Evolutionary conservation across 2,329 filamentous ascomycete species (phyloP).

Genomic region (Fonsecaea erecta): DNA sequence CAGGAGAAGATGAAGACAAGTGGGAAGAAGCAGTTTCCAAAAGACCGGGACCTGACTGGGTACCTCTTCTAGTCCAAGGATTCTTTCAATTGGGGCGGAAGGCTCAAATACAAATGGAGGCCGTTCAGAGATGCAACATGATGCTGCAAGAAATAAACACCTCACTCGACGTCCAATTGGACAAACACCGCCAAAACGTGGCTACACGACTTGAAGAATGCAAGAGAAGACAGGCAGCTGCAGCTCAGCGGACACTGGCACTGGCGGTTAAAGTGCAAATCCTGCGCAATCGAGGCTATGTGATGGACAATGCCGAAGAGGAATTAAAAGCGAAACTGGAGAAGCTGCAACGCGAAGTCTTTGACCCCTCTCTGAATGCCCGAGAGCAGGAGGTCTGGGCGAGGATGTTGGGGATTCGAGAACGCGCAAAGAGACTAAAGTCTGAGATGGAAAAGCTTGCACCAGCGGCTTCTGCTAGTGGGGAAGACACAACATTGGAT

Average conservation of each 20-base stretch:
- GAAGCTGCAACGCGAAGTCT: conserved; percentile 62
- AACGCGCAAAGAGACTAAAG: conserved; percentile 63
- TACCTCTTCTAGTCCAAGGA: conserved; percentile 64
- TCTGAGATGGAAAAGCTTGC: conserved; percentile 60
- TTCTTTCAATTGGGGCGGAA: conserved; percentile 65
- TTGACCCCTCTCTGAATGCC: conserved; percentile 64
- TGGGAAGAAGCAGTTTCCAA: conserved; percentile 68
- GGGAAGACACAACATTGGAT: conserved; percentile 53
- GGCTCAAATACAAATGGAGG: conserved; percentile 61
- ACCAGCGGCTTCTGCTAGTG: conserved; percentile 47
- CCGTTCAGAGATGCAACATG: conserved; percentile 61
- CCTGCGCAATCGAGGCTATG: conserved; percentile 66
- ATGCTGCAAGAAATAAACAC: conserved; percentile 70
- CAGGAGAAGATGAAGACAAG: conserved; percentile 63
- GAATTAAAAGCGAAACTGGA: conserved; percentile 65
- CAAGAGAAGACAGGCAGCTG: conserved; percentile 62
- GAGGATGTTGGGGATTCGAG: conserved; percentile 65
- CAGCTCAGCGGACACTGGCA: conserved; percentile 64
- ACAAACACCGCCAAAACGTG: conserved; percentile 64
- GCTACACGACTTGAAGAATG: conserved; percentile 63
- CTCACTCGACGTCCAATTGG: conserved; percentile 62
- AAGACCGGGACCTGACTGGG: conserved; percentile 61
- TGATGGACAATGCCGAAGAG: conserved; percentile 67
- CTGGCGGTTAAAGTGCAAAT: conserved; percentile 69
- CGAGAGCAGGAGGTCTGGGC: conserved; percentile 70